phyloP scores from a whole-genome alignment of 2,329 filamentous ascomycete genomes.

The Chaetomiaceae sp. region DNA sequence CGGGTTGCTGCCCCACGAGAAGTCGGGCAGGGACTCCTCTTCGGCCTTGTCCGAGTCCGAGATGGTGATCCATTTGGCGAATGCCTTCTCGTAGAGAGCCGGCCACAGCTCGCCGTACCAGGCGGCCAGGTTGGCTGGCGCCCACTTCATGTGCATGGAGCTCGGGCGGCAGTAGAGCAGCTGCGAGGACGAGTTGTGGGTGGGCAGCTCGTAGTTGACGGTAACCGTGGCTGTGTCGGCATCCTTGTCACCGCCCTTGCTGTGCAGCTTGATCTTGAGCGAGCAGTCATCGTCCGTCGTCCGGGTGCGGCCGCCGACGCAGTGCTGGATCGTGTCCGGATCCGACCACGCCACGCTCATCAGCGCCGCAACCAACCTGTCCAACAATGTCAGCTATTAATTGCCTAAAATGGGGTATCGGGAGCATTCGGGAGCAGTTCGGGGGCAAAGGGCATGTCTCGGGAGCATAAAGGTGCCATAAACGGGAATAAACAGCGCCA shows the following conservation, averaged over 20 bases:
- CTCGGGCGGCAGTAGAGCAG: constrained; percentile 40
- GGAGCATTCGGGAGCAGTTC: too few species aligned
- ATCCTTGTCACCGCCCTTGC: constrained; percentile 40
- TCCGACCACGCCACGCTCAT: constrained; percentile 43
- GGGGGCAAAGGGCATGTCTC: too few species aligned
- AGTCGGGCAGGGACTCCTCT: neutral
- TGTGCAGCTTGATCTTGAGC: constrained; percentile 37
- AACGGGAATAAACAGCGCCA: too few species aligned
- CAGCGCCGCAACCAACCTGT: constrained; percentile 37
- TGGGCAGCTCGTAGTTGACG: constrained; percentile 40
- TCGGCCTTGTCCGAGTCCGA: constrained; percentile 19
- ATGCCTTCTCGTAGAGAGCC: constrained; percentile 44
- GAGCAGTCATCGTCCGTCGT: too few species aligned
- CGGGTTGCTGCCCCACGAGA: neutral
- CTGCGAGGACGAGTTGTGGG: constrained; percentile 41
- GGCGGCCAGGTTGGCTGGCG: neutral
- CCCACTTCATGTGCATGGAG: constrained; percentile 21
- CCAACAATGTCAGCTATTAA: too few species aligned
- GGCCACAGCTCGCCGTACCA: constrained; percentile 40
- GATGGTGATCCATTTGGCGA: constrained; percentile 39
- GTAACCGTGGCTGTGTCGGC: constrained; percentile 29
- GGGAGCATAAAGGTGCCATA: too few species aligned
- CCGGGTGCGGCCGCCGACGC: too few species aligned
- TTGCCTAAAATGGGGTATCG: too few species aligned
- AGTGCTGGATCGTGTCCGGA: constrained; percentile 29